phyloP scores from a whole-genome alignment of 164 flowering plant genomes.

The Aristolochia contorta region DNA sequence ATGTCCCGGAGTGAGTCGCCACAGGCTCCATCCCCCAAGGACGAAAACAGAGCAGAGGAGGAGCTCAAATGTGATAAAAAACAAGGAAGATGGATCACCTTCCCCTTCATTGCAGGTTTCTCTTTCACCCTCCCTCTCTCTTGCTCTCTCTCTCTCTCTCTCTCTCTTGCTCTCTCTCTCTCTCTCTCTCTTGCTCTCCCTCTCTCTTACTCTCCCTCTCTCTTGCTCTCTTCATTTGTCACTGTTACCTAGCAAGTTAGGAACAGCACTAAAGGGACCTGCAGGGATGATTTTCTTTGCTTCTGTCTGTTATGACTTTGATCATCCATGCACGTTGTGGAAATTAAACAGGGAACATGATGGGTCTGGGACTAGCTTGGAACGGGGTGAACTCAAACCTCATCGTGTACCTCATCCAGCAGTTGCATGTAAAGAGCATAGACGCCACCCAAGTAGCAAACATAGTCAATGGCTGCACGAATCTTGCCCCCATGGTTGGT shows the following conservation, averaged over 20 bases:
- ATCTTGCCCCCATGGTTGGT: slow-evolving; percentile 32
- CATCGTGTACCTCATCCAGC: slow-evolving; percentile 25
- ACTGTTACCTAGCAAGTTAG: slow-evolving; percentile 1
- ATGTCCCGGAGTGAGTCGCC: neutral
- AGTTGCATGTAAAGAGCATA: slow-evolving; percentile 30
- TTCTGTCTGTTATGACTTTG: neutral
- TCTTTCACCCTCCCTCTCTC: slow-evolving; percentile 12
- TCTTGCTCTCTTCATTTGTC: neutral
- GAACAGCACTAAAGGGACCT: too few relatives aligned
- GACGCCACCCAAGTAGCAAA: slow-evolving; percentile 32
- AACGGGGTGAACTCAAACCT: slow-evolving; percentile 25
- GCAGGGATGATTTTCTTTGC: too few relatives aligned
- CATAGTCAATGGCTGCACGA: slow-evolving; percentile 28
- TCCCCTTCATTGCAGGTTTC: slow-evolving; percentile 23
- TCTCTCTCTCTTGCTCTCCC: slow-evolving; percentile 7
- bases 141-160: slow-evolving; percentile 5
- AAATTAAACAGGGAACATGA: neutral
- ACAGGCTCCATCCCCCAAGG: neutral
- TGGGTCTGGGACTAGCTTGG: slow-evolving; percentile 17
- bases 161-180: too few relatives aligned
- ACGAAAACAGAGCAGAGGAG: neutral
- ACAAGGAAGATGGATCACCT: slow-evolving; percentile 27
- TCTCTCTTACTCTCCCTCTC: slow-evolving; percentile 10
- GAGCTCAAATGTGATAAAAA: neutral
- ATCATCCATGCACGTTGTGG: neutral